Percentiles rank a stretch among this genome's conserved stretches.
These are phyloP conservation scores for Cymbopogon citratus DNA, from an alignment of 176 grass and related monocot species.

Conservation along the genomic window DNA sequence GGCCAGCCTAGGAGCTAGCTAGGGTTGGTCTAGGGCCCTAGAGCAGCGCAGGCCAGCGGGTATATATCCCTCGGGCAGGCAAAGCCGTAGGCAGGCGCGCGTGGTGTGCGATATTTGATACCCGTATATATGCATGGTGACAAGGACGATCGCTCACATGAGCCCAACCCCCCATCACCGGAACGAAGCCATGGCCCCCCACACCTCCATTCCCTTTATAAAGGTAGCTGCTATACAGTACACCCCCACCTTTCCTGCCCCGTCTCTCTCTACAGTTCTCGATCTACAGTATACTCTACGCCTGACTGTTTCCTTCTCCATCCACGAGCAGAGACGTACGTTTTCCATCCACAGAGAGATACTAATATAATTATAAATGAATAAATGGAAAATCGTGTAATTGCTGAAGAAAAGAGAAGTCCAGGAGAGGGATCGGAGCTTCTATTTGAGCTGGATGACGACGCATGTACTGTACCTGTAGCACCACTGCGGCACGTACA, in stretches of 20 bases:
- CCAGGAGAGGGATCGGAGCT: not conserved
- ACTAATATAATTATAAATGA: not conserved
- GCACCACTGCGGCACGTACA: not conserved
- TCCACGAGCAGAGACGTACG: not conserved
- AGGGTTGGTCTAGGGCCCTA: conserved; percentile 18
- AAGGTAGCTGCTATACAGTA: conserved; percentile 31
- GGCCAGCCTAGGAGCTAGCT: conserved; percentile 31
- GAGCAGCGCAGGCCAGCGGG: not conserved
- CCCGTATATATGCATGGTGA: conserved; percentile 26
- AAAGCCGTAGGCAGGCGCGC: conserved; percentile 30
- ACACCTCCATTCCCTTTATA: conserved; percentile 30
- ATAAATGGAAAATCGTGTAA: not conserved
- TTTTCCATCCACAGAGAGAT: not conserved
- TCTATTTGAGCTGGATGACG: not conserved
- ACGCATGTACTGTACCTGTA: not conserved
- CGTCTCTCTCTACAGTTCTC: not conserved
- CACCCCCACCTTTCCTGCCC: not conserved
- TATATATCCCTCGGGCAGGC: conserved; percentile 9
- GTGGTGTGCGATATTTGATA: conserved; percentile 45
- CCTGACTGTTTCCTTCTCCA: not conserved
- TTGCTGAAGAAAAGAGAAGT: not conserved
- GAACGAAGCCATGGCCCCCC: conserved; percentile 10
- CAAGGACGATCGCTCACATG: conserved; percentile 69
- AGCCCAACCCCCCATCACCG: conserved; percentile 13
- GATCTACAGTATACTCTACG: not conserved